Conservation (phyloP, 139 green algal genomes). For the Chlorella sp. region DNA sequence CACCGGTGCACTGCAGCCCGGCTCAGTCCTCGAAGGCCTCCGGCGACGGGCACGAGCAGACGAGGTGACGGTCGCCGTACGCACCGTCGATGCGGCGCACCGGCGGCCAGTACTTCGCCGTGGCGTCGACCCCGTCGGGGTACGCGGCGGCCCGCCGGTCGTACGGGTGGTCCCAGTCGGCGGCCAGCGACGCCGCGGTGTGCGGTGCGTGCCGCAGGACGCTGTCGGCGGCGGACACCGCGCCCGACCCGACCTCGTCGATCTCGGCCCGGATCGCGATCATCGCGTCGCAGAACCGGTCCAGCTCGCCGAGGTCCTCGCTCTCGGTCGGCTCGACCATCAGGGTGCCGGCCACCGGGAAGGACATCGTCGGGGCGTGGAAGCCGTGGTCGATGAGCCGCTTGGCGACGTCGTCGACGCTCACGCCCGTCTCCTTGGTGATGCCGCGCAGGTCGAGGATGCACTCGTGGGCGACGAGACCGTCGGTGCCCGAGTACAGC, state of each 20-base stretch:
- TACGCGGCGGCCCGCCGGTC: slow-evolving; percentile 83
- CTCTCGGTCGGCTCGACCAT: slow-evolving; percentile 99
- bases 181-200: slow-evolving; percentile 53
- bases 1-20: too few species aligned
- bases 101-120: slow-evolving; percentile 97
- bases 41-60: slow-evolving; percentile 16
- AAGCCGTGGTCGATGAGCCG: slow-evolving; percentile 98
- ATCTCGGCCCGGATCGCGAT: slow-evolving; percentile 94
- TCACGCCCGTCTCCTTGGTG: too few species aligned
- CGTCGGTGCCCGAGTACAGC: slow-evolving; percentile 77
- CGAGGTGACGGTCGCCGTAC: slow-evolving; percentile 91
- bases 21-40: background rate
- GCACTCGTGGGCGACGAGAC: slow-evolving; percentile 99
- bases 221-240: slow-evolving; percentile 76
- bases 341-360: slow-evolving; percentile 95
- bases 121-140: slow-evolving; percentile 78
- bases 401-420: slow-evolving; percentile 94
- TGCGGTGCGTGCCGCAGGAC: slow-evolving; percentile 92
- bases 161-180: slow-evolving; percentile 92
- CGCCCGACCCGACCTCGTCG: slow-evolving; percentile 72
- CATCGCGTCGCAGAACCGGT: slow-evolving; percentile 84
- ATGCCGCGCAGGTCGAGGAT: slow-evolving; percentile 92
- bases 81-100: slow-evolving; percentile 93
- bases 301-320: slow-evolving; percentile 66
- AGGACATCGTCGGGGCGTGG: slow-evolving; percentile 98